Evolutionary conservation across 1,139 yeast genomes (phyloP).

Genomic region (Yamadazyma sp.): DNA sequence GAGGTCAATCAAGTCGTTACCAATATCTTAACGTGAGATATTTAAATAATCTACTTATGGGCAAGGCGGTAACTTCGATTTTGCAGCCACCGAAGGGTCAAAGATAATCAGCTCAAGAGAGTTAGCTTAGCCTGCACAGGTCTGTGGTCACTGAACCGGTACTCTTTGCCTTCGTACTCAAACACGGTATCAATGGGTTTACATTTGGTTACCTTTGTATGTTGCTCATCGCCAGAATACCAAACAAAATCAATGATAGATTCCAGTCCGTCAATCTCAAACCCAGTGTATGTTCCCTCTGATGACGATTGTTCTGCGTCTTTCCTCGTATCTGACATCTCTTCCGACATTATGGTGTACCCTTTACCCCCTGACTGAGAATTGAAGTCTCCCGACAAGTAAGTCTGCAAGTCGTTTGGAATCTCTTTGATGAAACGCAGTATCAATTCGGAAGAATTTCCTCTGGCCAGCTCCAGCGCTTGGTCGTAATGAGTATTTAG

Average conservation of each 20-base stretch:
- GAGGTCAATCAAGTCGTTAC: too few species aligned
- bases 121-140: conserved; percentile 29
- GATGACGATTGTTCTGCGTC: conserved; percentile 25
- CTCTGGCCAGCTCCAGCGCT: conserved; percentile 35
- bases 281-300: conserved; percentile 39
- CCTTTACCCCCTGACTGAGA: conserved; percentile 14
- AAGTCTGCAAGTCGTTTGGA: conserved; percentile 32
- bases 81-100: too few species aligned
- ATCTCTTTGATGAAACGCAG: conserved; percentile 29
- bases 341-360: conserved; percentile 26
- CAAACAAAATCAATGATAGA: conserved; percentile 32
- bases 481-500: conserved; percentile 48
- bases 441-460: conserved; percentile 28
- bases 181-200: too few species aligned
- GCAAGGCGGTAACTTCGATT: too few species aligned
- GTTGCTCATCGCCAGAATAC: conserved; percentile 18
- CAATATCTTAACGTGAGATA: too few species aligned
- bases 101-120: too few species aligned
- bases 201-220: background rate
- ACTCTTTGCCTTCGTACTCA: conserved; percentile 1
- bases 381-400: conserved; percentile 26
- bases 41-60: too few species aligned
- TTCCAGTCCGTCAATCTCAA: conserved; percentile 24
- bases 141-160: conserved; percentile 44
- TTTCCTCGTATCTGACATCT: conserved; percentile 21